Evolutionary conservation across 2,329 filamentous ascomycete genomes (phyloP), one percentile per base, ranked within the genome.

Genomic region (Madurella fahalii): DNA sequence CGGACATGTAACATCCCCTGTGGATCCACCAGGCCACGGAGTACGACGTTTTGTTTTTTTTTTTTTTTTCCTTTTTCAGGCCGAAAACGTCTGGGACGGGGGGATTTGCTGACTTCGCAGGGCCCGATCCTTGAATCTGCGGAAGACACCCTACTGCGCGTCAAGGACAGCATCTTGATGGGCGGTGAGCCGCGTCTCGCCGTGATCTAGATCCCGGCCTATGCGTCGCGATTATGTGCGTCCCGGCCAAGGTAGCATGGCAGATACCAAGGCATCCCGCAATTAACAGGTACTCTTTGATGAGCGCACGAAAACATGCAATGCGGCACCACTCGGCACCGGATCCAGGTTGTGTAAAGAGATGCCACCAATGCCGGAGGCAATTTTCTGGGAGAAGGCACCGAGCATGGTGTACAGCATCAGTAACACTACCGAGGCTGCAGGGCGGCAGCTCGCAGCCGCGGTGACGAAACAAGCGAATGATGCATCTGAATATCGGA

Each of bases 211-310:
- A 45, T 17, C 40, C 16, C 49, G 41, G 16, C 39, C 48, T 25
- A 16, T 34, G 49, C 49, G 45, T 40, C 11, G 17, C 49, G 49
- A 56, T 56, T 49, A 48, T 45, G 53, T 49, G 48, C 37, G n/a
- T 51, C 39, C 40, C n/a, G 40, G 47, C 48, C 18, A 25, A 45
- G n/a, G 53, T 52, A 45, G 40, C 49, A 49, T 48, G 45, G 40
- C 53, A 49, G 44, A 52, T 46, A 48, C 49, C 32, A 43, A 25
- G 25, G 25, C 25, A 7, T 40, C 37, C 30, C 40, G 32, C 44
- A 32, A 12, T 16, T n/a, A 40, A 18, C 37, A 2, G 11, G 8
- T 40, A 18, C 31, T n/a, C n/a, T n/a, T 42, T 47, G 49, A 48
- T 45, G 37, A 48, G 43, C 44, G 25, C 18, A 40, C 40, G 32